Base-by-base conservation (phyloP, 2,329 filamentous ascomycete genomes). In the Cladosporium sp. region DNA sequence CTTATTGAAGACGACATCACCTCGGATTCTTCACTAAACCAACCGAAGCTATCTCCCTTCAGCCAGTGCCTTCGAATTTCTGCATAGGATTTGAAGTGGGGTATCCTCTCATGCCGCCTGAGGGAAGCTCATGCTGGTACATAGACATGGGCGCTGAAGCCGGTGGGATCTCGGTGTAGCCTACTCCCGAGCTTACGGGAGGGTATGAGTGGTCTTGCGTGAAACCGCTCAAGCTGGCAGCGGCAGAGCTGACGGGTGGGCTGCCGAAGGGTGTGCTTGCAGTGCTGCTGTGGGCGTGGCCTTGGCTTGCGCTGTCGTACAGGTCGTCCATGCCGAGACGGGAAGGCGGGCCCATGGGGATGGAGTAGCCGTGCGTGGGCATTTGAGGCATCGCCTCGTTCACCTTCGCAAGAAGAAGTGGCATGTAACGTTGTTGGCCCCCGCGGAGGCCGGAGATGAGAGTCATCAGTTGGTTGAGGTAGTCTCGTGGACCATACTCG, bases 381-480 rank as follows among this genome's bases (percentile, higher is more conserved):
- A 64, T 59, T 20, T 67, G 63, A 15, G 72, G 69, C 52, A 73
- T 65, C 8, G 69, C 67, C 42, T 93, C 88, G 61, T 87, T 82
- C 39, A 93, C 82, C 75, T 93, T 94, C 70, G 82, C 83, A 58
- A 94, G 75, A 1, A 96, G 80, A 0, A 95, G 80, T 2, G 90
- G 90, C 14, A 93, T 78, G 70, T 91, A 94, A 54, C 88, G 87
- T 62, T 88, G 83, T 59, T 92, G 83, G 6, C 89, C 89, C 59
- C 84, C 87, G n/a, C 89, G 88, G 17, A 94, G 80, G 8, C 84
- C 78, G 0, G 85, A 84, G 1, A 92, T 78, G 14, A 90, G 80
- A 59, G 82, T 82, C 55, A 89, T 78, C 15, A 92, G 78, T 60
- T 88, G 82, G 61, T 84, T 84, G 5, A 95, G 82, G 68, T 90